Base-by-base conservation (phyloP, 306 rosid genomes). In the Fragaria nilgerrensis region DNA sequence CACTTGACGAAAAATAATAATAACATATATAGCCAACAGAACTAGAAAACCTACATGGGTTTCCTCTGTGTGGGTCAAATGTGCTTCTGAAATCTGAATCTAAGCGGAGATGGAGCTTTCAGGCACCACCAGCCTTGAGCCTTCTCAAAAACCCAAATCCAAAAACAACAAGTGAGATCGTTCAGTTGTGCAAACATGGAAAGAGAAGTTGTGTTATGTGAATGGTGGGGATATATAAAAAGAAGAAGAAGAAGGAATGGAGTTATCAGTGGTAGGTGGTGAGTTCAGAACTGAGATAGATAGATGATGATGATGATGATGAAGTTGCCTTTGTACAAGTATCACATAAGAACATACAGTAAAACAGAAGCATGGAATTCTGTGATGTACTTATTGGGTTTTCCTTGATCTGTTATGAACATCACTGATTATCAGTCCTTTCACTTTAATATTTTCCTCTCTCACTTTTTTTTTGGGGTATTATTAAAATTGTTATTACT, bases 181-280 rank as follows among this genome's bases (percentile, higher is more conserved):
- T 65, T 63, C 50, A 75, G 58, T 47, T 39, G 66, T 55, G 73
- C 59, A 59, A 76, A 73, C 74, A 68, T 66, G 82, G 76, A 66
- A 84, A 64, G 41, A 49, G 14, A 73, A 50, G 23, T 17, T 63
- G 47, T 37, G 36, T 20, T 20, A 44, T 79, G 69, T 23, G 11
- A 78, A 76, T 82, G 85, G 81, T 70, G 75, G 85, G 77, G 70
- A 64, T 62, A 2, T 14, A 11, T 44, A 44, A n/a, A 49, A 34
- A 25, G 29, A 75, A 77, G 77, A 75, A 77, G 77, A 88, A 80
- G 88, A 85, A 88, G 89, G 76, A 89, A 17, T 76, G 93, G 90
- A 85, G 89, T 88, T 86, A 77, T 93, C 96, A 89, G 89, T 52
- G 91, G 87, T 88, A 80, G 95, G 96, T 89, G 88, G 78, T 85